phyloP scores from a whole-genome alignment of 202 grass and related monocot species.

The Panicum virgatum region DNA sequence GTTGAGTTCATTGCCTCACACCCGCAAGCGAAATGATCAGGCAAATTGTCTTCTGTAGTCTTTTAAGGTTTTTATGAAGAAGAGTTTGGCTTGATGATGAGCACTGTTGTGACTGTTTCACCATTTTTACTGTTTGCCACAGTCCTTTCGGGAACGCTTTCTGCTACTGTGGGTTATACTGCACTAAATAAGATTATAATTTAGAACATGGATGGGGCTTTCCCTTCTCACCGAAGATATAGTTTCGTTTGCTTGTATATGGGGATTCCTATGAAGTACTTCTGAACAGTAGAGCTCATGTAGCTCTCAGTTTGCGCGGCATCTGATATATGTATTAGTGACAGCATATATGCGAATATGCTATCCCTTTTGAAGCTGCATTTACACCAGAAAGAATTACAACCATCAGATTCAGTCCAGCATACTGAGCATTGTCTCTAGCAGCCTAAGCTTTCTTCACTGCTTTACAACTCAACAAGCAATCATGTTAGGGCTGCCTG shows the following conservation, averaged over 20 bases:
- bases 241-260: background rate
- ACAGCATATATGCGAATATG: too few relatives aligned
- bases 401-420: too few relatives aligned
- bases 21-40: constrained; percentile 73
- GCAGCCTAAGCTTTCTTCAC: too few relatives aligned
- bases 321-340: too few relatives aligned
- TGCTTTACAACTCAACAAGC: too few relatives aligned
- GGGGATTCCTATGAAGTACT: background rate
- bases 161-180: background rate
- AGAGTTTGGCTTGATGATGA: background rate
- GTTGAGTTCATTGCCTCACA: constrained; percentile 85
- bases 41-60: background rate
- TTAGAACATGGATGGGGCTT: constrained; percentile 21
- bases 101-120: background rate
- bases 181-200: constrained; percentile 34
- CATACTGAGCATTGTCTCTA: too few relatives aligned
- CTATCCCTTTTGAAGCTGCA: too few relatives aligned
- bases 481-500: too few relatives aligned
- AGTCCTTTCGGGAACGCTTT: background rate
- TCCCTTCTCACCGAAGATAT: background rate
- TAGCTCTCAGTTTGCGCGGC: too few relatives aligned
- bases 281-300: background rate
- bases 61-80: constrained; percentile 19
- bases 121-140: constrained; percentile 3
- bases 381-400: too few relatives aligned